Evolutionary conservation across 148 eudicot genomes (phyloP), one percentile per base, ranked within the genome.

Genomic region (Cornus florida): DNA sequence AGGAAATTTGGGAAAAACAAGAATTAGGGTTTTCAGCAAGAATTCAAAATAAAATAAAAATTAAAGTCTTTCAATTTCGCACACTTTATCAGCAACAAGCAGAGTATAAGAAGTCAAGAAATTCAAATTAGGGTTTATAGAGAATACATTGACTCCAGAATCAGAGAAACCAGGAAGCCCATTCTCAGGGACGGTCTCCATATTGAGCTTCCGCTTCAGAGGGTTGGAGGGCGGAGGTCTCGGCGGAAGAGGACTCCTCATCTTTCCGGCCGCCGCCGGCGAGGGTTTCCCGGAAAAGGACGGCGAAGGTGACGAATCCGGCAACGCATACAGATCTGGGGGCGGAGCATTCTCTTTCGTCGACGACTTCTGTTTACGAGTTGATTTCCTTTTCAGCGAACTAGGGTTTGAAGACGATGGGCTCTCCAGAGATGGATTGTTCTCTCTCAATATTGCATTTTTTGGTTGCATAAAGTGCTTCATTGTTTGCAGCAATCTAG

Each of bases 341-440:
- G 89, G 89, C 23, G 89, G 87, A 59, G 88, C 83, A 50, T 96
- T 96, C 75, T 96, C 99, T 57, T 96, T 94, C 12, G 83, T 94
- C 12, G 83, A 74, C 3, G 74, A 71, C 78, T 90, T 94, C 39
- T 83, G 86, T 84, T 87, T 88, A 16, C 95, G 90, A 74, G 80
- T 38, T 35, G 78, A 82, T 50, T 68, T 81, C 38, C 86, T 85
- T 76, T 84, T 87, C 50, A 71, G 80, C 12, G 86, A 75, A 69
- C 72, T 89, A 85, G 97, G 91, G 90, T 84, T 90, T 28, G 92
- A 90, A 38, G 90, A 72, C 0, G 89, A 57, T 31, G 72, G 53
- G 3, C 80, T 35, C 3, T 87, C 89, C 35, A 84, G 57, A 5
- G 81, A 79, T 9, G 81, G 78, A 43, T 85, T 77, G 20, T 82